Evolutionary conservation across 352 stramenopile species (phyloP).

Genomic region (Blastocystis sp.): DNA sequence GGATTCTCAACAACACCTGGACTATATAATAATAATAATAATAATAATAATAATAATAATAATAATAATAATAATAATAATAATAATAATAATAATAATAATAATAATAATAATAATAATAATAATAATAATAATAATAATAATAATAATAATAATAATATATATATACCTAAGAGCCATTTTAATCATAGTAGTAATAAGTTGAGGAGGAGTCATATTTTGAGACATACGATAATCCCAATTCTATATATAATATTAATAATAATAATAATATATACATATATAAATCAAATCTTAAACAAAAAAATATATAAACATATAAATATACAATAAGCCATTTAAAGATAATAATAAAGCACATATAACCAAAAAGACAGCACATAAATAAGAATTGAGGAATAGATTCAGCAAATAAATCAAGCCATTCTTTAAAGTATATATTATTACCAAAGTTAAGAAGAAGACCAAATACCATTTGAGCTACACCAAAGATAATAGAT

Average conservation of each 20-base stretch:
- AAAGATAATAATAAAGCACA: slow-evolving; percentile 90
- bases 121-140: too few species aligned
- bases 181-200: slow-evolving; percentile 96
- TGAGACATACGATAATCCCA: slow-evolving; percentile 77
- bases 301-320: too few species aligned
- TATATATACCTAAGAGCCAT: slow-evolving; percentile 87
- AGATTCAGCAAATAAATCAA: slow-evolving; percentile 88
- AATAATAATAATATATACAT: too few species aligned
- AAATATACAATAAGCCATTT: slow-evolving; percentile 78
- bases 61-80: too few species aligned
- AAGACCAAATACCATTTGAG: slow-evolving; percentile 93
- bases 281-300: too few species aligned
- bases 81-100: too few species aligned
- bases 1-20: slow-evolving; percentile 46
- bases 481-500: slow-evolving; percentile 88
- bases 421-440: slow-evolving; percentile 72
- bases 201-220: slow-evolving; percentile 64
- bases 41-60: too few species aligned
- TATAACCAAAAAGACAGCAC: slow-evolving; percentile 90
- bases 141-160: too few species aligned
- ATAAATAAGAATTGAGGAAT: slow-evolving; percentile 86
- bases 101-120: too few species aligned
- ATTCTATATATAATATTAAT: slow-evolving; percentile 47
- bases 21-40: slow-evolving; percentile 62
- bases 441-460: slow-evolving; percentile 79